Base-by-base conservation (phyloP, 768 basidiomycete species). In the Pisolithus marmoratus region DNA sequence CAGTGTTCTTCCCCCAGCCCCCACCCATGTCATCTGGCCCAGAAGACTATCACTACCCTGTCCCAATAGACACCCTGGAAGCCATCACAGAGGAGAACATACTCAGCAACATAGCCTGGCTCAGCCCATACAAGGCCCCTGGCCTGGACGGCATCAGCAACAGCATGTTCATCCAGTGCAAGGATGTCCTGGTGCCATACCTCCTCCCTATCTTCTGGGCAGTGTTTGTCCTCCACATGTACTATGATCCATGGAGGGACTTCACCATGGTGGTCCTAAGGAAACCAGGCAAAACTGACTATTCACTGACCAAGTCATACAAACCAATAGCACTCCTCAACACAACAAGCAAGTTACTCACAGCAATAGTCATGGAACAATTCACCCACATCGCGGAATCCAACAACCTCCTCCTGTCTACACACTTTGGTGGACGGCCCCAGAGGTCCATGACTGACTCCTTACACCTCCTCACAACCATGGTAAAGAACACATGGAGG, bases 341-440 rank as follows among this genome's bases (percentile, higher is more conserved):
- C 41, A 67, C 65, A 0, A 51, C 27, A 2, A 27, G 27, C 27
- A 27, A 27, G 4, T 9, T 27, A 5, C 27, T 27, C 27, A 27
- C 27, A 4, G 27, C 27, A 7, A 27, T 27, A 27, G 27, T 27
- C 27, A 27, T 9, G 9, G 27, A 27, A 9, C 27, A 27, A 5
- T 9, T 27, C 27, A 4, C 27, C 27, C 27, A 27, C 27, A 27
- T 27, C 6, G 27, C 27, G 2, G 27, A 27, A 7, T 27, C 27
- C 27, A 27, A 27, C 27, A 27, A 27, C 27, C 57, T 74, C 1
- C 60, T 77, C 4, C 73, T 74, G 0, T 23, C 49, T 0, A 64
- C 42, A 5, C 72, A 77, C 46, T 76, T 74, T 47, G 71, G 75
- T 0, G 69, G 70, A 0, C 20, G 71, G 1, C 70, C 74, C n/a